phyloP scores from a whole-genome alignment of 2,329 filamentous ascomycete genomes.

The Chaetoscypha palmicola region DNA sequence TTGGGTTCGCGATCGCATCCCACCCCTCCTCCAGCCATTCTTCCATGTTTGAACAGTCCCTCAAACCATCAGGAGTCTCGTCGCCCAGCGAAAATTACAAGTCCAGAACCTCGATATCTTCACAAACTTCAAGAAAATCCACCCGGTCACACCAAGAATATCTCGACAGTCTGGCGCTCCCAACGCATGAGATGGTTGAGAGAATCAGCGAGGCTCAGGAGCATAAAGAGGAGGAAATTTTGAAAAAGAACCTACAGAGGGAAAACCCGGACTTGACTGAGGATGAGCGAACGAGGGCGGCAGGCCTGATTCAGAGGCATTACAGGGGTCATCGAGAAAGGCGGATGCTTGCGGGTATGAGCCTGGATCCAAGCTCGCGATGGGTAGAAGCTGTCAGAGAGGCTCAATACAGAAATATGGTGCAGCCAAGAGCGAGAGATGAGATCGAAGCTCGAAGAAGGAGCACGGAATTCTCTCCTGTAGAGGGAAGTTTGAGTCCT shows the following conservation, averaged over 20 bases:
- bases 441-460: slow-evolving; percentile 9
- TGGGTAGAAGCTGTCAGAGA: slow-evolving; percentile 43
- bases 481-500: slow-evolving; percentile 3
- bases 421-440: slow-evolving; percentile 35
- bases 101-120: slow-evolving; percentile 20
- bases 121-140: slow-evolving; percentile 12
- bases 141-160: slow-evolving; percentile 27
- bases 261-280: slow-evolving; percentile 34
- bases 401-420: slow-evolving; percentile 48
- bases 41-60: neutral
- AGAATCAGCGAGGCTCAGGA: slow-evolving; percentile 45
- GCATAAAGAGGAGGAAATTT: slow-evolving; percentile 24
- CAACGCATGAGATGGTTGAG: slow-evolving; percentile 36
- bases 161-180: slow-evolving; percentile 24
- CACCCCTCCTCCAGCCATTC: neutral
- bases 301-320: slow-evolving; percentile 57
- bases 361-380: slow-evolving; percentile 37
- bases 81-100: neutral
- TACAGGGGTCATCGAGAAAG: slow-evolving; percentile 72
- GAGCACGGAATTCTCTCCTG: slow-evolving; percentile 8
- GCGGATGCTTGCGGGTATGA: slow-evolving; percentile 61
- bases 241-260: slow-evolving; percentile 17
- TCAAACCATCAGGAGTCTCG: slow-evolving; percentile 2
- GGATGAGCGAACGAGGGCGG: slow-evolving; percentile 42
- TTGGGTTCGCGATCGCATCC: no score